Percentiles rank a stretch among this genome's conserved stretches.
Evolutionary conservation across 2,329 filamentous ascomycete genomes (phyloP).

Genomic region (Myriosclerotinia duriaeana): DNA sequence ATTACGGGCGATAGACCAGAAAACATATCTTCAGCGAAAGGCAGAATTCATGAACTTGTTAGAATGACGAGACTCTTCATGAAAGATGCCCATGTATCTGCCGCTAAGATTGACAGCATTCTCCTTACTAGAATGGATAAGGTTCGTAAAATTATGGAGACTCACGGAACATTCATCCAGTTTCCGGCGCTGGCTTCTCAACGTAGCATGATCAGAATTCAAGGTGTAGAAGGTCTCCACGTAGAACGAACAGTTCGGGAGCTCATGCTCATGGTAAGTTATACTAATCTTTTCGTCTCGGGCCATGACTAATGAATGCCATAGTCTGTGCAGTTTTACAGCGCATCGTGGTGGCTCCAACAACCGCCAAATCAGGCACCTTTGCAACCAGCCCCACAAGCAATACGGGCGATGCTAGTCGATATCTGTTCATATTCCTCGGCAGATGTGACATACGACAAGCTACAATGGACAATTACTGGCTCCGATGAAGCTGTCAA

Average conservation of each 20-base stretch:
- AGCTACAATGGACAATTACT: conserved; percentile 88
- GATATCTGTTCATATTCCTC: conserved; percentile 97
- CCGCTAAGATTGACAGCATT: conserved; percentile 93
- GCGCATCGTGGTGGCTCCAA: conserved; percentile 85
- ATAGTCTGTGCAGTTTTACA: conserved; percentile 94
- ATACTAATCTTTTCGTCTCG: conserved; percentile 14
- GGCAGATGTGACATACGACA: conserved; percentile 92
- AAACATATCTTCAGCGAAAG: conserved; percentile 83
- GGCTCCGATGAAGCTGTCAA: conserved; percentile 97
- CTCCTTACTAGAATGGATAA: conserved; percentile 89
- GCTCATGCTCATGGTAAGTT: conserved; percentile 84
- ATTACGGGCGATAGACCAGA: conserved; percentile 89
- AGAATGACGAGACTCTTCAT: conserved; percentile 78
- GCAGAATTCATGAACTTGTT: conserved; percentile 84
- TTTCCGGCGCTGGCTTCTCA: conserved; percentile 86
- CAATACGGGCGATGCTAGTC: conserved; percentile 80
- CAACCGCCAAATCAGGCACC: conserved; percentile 55
- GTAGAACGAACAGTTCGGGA: conserved; percentile 94
- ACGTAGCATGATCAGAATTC: conserved; percentile 80
- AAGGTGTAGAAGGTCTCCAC: conserved; percentile 89
- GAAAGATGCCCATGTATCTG: conserved; percentile 87
- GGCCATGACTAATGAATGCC: conserved; percentile 34
- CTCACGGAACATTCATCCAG: conserved; percentile 91
- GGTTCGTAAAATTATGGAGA: conserved; percentile 95
- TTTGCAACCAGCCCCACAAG: conserved; percentile 40